A percentile compares a stretch with the other conserved stretches of the same genome.
phyloP scores from a whole-genome alignment of 2,329 filamentous ascomycete species.

The Coniella vitis region DNA sequence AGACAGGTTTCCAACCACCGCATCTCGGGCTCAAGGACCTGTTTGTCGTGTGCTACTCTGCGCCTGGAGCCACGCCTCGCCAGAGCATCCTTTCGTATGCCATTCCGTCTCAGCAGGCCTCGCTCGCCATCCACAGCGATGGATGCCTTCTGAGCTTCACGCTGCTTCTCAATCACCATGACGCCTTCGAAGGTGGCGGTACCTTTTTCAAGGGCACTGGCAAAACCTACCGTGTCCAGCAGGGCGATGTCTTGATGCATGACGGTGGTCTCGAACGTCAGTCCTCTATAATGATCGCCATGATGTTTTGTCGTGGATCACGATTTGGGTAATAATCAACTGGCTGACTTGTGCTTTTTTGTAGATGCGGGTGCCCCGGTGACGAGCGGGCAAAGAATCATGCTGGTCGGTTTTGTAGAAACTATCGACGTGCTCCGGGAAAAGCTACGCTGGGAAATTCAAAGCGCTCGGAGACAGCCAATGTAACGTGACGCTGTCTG shows the following conservation, averaged over 20 bases:
- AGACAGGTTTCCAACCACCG: slow-evolving; percentile 6
- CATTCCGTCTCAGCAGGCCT: slow-evolving; percentile 14
- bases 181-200: slow-evolving; percentile 12
- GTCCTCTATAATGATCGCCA: background rate
- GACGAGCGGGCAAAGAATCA: slow-evolving; percentile 10
- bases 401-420: slow-evolving; percentile 15
- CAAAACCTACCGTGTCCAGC: slow-evolving; percentile 10
- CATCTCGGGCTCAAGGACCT: slow-evolving; percentile 13
- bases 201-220: slow-evolving; percentile 12
- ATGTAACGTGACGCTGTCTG: background rate
- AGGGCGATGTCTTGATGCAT: slow-evolving; percentile 13
- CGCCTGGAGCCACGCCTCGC: background rate
- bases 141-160: slow-evolving; percentile 14
- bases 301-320: background rate
- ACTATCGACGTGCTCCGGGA: slow-evolving; percentile 12
- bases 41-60: slow-evolving; percentile 13
- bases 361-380: slow-evolving; percentile 12
- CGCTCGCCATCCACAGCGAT: slow-evolving; percentile 13
- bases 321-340: background rate
- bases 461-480: background rate
- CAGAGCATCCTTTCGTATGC: background rate
- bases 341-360: background rate
- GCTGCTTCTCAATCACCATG: slow-evolving; percentile 11
- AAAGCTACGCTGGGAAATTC: slow-evolving; percentile 10
- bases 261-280: slow-evolving; percentile 14